Conservation (phyloP, 192 early-diverging fungal species). For the Rhizophagus prolifer region DNA sequence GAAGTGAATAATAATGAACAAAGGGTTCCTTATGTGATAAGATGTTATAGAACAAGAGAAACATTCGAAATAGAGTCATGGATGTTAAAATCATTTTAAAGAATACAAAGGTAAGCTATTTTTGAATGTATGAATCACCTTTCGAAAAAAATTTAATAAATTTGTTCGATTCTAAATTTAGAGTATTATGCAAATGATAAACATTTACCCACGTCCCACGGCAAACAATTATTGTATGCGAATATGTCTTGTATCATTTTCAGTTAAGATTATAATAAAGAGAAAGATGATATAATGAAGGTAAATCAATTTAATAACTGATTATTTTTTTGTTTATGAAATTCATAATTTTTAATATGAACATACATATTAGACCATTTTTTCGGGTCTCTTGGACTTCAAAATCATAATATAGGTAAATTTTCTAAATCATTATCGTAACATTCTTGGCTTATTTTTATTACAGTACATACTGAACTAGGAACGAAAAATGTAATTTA, state of each 20-base stretch:
- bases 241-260: background rate
- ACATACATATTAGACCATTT: background rate
- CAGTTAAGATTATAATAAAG: background rate
- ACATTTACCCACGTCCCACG: background rate
- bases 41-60: background rate
- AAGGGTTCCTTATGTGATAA: background rate
- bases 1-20: background rate
- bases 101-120: too few species aligned
- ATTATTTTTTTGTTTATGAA: too few species aligned
- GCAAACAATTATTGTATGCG: background rate
- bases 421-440: background rate
- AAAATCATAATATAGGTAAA: background rate
- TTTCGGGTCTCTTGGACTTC: background rate
- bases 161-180: too few species aligned
- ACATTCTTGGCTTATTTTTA: background rate
- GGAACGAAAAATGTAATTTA: background rate
- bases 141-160: too few species aligned
- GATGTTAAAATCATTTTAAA: too few species aligned
- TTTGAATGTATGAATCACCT: too few species aligned
- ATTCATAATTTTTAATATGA: too few species aligned
- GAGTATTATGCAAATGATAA: background rate
- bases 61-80: too few species aligned
- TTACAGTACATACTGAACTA: background rate
- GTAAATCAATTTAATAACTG: background rate
- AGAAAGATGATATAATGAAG: background rate